These are phyloP conservation scores for sorghum (Sorghum bicolor) DNA, from an alignment of 176 grass and related monocot genomes.

Conservation along the genomic window Sorghum_bicolor_NCBIv3 NC_012879.2:60962501-60963000, in stretches of 20 bases:
- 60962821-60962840: conserved; percentile 98
- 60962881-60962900: conserved; percentile 38
- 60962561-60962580: background rate
- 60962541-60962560: background rate
- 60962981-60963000: conserved; percentile 93
- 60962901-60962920: conserved; percentile 32
- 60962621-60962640: background rate
- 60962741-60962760: background rate
- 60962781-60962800: background rate
- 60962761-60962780: background rate
- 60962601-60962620: background rate
- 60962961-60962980: conserved; percentile 79
- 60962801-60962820: conserved; percentile 65
- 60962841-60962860: conserved; percentile 78
- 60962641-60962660: background rate
- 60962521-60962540: background rate
- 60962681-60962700: conserved; percentile 90
- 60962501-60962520: background rate
- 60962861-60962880: conserved; percentile 70
- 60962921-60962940: background rate
- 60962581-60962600: background rate
- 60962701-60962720: conserved; percentile 94
- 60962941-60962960: conserved; percentile 59
- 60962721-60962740: conserved; percentile 30
- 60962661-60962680: conserved; percentile 70